Conservation (phyloP, 1,139 yeast species). For the Candida smagusa region DNA sequence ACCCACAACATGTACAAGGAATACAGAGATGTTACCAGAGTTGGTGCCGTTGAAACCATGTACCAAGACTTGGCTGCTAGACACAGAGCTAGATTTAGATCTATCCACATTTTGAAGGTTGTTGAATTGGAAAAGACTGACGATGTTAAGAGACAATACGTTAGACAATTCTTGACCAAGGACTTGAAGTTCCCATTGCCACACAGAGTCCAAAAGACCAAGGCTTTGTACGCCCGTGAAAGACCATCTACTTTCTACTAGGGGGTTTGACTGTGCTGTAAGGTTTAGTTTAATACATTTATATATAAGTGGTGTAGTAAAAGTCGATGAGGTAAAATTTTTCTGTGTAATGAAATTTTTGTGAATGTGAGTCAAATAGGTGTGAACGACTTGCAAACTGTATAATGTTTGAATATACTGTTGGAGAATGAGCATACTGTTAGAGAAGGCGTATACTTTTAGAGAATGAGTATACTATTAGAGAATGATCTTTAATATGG, state of each 20-base stretch:
- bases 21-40: slow-evolving; percentile 99
- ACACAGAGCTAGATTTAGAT: slow-evolving; percentile 99
- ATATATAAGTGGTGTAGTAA: slow-evolving; percentile 3
- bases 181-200: slow-evolving; percentile 99
- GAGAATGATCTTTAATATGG: no score
- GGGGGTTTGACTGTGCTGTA: slow-evolving; percentile 10
- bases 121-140: slow-evolving; percentile 97
- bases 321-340: not conserved
- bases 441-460: no score
- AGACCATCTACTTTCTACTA: slow-evolving; percentile 98
- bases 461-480: no score
- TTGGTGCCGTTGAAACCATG: slow-evolving; percentile 97
- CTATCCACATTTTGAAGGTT: slow-evolving; percentile 97
- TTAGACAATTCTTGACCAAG: slow-evolving; percentile 93
- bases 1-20: slow-evolving; percentile 99
- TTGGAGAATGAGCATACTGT: no score
- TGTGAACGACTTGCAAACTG: no score
- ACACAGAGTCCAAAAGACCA: slow-evolving; percentile 95
- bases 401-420: no score
- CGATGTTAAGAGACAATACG: slow-evolving; percentile 99
- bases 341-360: not conserved
- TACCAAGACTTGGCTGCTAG: slow-evolving; percentile 99
- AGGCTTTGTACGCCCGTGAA: slow-evolving; percentile 84
- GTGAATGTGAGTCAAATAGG: no score
- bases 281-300: slow-evolving; percentile 7